Evolutionary conservation across 73 alveolate species (phyloP), one percentile per base, ranked within the genome.

Genomic region (Paramecium biaurelia): DNA sequence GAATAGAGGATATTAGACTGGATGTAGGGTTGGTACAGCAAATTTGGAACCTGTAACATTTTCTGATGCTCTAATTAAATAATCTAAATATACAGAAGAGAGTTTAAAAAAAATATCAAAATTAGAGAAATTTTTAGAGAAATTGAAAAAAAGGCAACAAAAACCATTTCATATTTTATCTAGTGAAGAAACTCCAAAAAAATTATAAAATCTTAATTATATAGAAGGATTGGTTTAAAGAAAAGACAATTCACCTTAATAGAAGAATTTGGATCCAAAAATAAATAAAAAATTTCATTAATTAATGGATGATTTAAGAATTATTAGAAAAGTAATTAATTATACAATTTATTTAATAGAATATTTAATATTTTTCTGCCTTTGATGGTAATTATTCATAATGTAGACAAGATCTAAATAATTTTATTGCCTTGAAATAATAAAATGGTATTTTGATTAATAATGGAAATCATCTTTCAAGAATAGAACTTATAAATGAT

Each of bases 321-420:
- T 79, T n/a, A 23, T 79, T 12, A 79, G 90, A 79, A 43, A 79
- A 47, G 90, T 79, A 79, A 43, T 12, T 79, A 79, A 43, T 12
- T 2, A 43, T 38, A 43, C 20, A 30, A n/a, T 7, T 10, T n/a
- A 74, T 20, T 4, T n/a, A 74, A 32, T 30, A 79, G 90, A 79
- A 79, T 79, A 79, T 79, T 79, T 34, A 79, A 45, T 79, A 79
- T 79, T 79, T 79, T 47, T 23, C 76, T 7, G 42, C 70, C 4
- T 79, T 43, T 47, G 74, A 79, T 41, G 90, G 90, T 10, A 9
- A 45, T 5, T 79, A 30, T 45, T 32, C 90, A 3, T 21, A 32
- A 41, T 38, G 47, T 11, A 45, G 56, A 43, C 37, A 41, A 23
- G 74, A 45, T 18, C 30, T 30, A 5, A 41, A 79, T 43, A 79